Conservation (phyloP, 2,329 filamentous ascomycete species). For the Achaetomium macrosporum region DNA sequence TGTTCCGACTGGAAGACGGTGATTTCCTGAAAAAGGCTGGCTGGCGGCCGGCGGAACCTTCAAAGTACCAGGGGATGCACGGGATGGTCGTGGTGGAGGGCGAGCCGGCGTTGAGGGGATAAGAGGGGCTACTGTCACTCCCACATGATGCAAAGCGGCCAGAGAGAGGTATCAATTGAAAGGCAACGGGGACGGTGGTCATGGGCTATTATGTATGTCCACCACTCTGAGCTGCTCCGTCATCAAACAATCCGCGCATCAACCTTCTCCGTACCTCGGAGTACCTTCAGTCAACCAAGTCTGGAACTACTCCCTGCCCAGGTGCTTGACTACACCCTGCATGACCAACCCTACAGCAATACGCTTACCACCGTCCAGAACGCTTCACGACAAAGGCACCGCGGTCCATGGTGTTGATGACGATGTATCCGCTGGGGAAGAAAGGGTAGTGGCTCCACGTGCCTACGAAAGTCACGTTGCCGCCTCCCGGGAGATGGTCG, state of each 20-base stretch:
- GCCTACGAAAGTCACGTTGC: constrained; percentile 34
- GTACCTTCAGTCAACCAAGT: too few species aligned
- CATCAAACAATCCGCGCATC: too few species aligned
- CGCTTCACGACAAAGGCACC: constrained; percentile 35
- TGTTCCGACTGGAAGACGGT: constrained; percentile 57
- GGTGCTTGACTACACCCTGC: too few species aligned
- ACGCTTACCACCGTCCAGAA: not conserved
- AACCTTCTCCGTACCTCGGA: too few species aligned
- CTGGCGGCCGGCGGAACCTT: constrained; percentile 57
- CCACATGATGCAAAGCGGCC: not conserved
- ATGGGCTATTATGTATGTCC: not conserved
- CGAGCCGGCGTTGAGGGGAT: not conserved
- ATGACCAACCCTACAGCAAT: not conserved
- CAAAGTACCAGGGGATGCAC: constrained; percentile 60
- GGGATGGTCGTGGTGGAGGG: constrained; percentile 43
- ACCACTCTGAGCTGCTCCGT: not conserved
- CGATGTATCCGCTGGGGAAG: constrained; percentile 34
- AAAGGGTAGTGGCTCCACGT: constrained; percentile 42
- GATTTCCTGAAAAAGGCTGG: constrained; percentile 44
- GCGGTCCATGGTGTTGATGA: constrained; percentile 45
- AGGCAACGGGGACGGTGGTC: too few species aligned
- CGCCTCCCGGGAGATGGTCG: constrained; percentile 34
- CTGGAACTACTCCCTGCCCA: too few species aligned
- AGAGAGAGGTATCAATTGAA: not conserved
- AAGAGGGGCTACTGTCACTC: not conserved